Conservation (phyloP, 2,329 filamentous ascomycete species). For the Aspergillus flavus region DNA sequence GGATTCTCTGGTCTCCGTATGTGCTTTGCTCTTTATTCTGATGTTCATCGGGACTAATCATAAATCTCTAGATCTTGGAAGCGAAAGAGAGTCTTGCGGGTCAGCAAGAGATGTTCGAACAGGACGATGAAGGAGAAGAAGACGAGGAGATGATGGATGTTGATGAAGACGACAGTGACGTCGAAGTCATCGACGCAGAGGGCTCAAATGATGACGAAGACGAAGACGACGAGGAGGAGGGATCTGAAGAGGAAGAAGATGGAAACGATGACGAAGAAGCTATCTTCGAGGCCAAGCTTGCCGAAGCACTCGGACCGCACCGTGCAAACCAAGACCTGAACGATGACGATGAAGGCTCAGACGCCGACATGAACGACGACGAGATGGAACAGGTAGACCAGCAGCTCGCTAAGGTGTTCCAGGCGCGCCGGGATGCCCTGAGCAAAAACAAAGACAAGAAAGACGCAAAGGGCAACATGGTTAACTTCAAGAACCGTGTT, state of each 20-base stretch:
- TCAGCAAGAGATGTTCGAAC: slow-evolving; percentile 82
- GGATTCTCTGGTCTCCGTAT: slow-evolving; percentile 58
- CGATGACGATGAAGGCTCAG: slow-evolving; percentile 59
- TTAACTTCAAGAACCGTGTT: slow-evolving; percentile 94
- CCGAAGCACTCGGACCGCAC: slow-evolving; percentile 75
- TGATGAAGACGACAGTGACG: slow-evolving; percentile 43
- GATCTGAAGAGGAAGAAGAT: slow-evolving; percentile 21
- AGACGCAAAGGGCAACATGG: slow-evolving; percentile 82
- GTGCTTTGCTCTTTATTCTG: slow-evolving; percentile 6
- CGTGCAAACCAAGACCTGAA: slow-evolving; percentile 59
- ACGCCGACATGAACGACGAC: slow-evolving; percentile 88
- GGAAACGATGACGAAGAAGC: slow-evolving; percentile 56
- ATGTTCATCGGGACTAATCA: neutral
- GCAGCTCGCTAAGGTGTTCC: slow-evolving; percentile 83
- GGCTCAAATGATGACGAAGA: slow-evolving; percentile 35
- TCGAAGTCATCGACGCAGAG: slow-evolving; percentile 45
- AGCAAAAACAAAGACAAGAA: slow-evolving; percentile 82
- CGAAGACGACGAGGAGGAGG: slow-evolving; percentile 48
- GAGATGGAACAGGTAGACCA: slow-evolving; percentile 90
- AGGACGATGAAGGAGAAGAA: slow-evolving; percentile 61
- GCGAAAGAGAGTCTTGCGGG: slow-evolving; percentile 81
- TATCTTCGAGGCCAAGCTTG: slow-evolving; percentile 75
- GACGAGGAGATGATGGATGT: slow-evolving; percentile 56
- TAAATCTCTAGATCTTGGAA: slow-evolving; percentile 62
- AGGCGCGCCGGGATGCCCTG: slow-evolving; percentile 67